These are phyloP conservation scores for Crithidia expoeki DNA, from an alignment of 208 protist species.

Conservation along the genomic window DNA sequence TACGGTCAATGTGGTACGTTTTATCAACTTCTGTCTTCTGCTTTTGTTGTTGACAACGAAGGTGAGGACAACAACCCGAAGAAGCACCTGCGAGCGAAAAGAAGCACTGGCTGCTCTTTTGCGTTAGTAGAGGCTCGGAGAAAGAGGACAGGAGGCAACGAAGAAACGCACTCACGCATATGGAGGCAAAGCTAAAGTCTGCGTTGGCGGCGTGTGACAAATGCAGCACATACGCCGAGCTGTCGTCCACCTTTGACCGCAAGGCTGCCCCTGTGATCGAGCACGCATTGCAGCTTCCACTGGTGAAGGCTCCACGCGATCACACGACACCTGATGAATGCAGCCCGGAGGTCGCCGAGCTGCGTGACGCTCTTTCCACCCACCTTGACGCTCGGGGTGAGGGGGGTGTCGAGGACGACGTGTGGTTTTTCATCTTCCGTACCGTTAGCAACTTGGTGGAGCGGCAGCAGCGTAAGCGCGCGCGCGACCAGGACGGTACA, in stretches of 20 bases:
- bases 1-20: neutral
- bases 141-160: too few relatives aligned
- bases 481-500: slow-evolving; percentile 34
- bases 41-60: neutral
- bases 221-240: slow-evolving; percentile 32
- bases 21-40: neutral
- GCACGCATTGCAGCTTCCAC: slow-evolving; percentile 38
- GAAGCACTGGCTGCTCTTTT: neutral
- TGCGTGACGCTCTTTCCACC: slow-evolving; percentile 52
- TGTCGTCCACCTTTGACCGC: slow-evolving; percentile 30
- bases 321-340: slow-evolving; percentile 74
- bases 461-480: slow-evolving; percentile 54
- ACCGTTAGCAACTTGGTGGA: slow-evolving; percentile 52
- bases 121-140: too few relatives aligned
- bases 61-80: too few relatives aligned
- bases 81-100: too few relatives aligned
- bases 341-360: slow-evolving; percentile 47
- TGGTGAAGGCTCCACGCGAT: slow-evolving; percentile 58
- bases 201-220: slow-evolving; percentile 42
- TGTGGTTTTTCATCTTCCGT: slow-evolving; percentile 79
- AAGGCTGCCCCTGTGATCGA: slow-evolving; percentile 55
- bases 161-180: slow-evolving; percentile 13
- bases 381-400: slow-evolving; percentile 22
- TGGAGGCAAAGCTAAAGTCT: slow-evolving; percentile 40
- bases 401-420: slow-evolving; percentile 53